phyloP scores from a whole-genome alignment of 192 early-diverging fungal species.

The Rhizophlyctis rosea region DNA sequence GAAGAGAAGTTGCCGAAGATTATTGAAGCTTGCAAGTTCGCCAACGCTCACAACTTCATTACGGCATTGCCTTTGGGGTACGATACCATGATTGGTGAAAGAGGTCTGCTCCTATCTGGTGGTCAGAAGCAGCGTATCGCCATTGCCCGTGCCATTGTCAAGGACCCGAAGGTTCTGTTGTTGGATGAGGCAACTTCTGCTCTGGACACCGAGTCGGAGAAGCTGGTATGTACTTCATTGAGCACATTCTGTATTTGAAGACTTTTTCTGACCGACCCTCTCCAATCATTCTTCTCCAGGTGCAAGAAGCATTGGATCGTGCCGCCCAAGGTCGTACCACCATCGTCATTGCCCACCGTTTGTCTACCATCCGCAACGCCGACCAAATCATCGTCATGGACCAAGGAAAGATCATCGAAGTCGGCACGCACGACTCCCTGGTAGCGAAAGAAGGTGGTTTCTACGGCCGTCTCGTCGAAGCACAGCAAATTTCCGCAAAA shows the following conservation, averaged over 20 bases:
- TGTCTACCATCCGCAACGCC: conserved; percentile 79
- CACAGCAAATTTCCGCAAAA: conserved; percentile 56
- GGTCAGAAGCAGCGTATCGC: conserved; percentile 96
- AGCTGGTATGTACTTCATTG: conserved; percentile 16
- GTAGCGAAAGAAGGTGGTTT: conserved; percentile 52
- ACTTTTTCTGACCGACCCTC: conserved; percentile 26
- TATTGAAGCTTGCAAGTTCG: conserved; percentile 47
- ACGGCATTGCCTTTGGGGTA: conserved; percentile 74
- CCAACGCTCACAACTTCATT: conserved; percentile 83
- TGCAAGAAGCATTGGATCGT: conserved; percentile 80
- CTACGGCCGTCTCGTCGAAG: conserved; percentile 65
- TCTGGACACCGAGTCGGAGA: conserved; percentile 62
- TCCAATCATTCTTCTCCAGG: conserved; percentile 70
- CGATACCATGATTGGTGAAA: conserved; percentile 83
- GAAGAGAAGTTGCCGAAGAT: conserved; percentile 37
- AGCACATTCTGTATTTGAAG: background rate
- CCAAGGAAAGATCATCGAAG: conserved; percentile 53
- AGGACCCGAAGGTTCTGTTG: conserved; percentile 78
- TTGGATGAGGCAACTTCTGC: conserved; percentile 90
- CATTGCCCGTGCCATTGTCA: conserved; percentile 88
- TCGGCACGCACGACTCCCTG: conserved; percentile 77
- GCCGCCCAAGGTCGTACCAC: conserved; percentile 74
- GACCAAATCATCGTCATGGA: conserved; percentile 81
- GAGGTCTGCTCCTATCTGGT: conserved; percentile 65
- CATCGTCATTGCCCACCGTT: conserved; percentile 83